Conservation (phyloP, 345 rosid genomes). For the Eucalyptus melliodora region DNA sequence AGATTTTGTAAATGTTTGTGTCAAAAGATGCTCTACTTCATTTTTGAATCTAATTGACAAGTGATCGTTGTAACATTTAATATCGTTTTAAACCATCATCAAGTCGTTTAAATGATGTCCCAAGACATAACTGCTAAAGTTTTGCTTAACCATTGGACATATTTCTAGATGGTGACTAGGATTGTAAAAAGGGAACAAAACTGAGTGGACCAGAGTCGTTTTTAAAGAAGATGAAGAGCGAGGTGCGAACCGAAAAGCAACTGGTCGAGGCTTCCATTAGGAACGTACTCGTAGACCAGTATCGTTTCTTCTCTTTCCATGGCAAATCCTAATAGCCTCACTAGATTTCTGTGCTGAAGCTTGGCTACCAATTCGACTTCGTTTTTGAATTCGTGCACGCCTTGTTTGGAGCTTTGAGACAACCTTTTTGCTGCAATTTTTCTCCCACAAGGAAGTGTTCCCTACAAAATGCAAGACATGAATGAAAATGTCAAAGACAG, state of each 20-base stretch:
- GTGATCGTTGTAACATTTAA: not conserved
- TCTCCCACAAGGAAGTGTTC: not conserved
- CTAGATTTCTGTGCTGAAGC: conserved; percentile 15
- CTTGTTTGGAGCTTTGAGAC: conserved; percentile 9
- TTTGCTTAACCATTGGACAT: not conserved
- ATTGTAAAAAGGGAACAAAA: not conserved
- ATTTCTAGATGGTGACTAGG: not conserved
- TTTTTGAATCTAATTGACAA: not conserved
- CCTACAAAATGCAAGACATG: not conserved
- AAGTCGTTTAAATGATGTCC: not conserved
- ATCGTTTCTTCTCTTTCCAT: conserved; percentile 3
- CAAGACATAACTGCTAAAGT: not conserved
- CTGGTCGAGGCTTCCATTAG: conserved; percentile 8
- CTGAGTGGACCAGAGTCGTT: not conserved
- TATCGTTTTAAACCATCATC: not conserved
- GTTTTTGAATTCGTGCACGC: conserved; percentile 5
- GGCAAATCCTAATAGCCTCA: conserved; percentile 8
- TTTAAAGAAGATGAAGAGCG: not conserved
- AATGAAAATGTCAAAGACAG: not conserved
- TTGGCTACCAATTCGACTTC: conserved; percentile 3
- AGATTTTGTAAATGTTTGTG: not conserved
- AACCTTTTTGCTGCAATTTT: conserved; percentile 8
- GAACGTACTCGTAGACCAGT: conserved; percentile 7
- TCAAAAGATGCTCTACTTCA: not conserved
- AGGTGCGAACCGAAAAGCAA: conserved; percentile 6